Conservation (phyloP, 2,329 filamentous ascomycete genomes). For the Aspergillus tamarii region DNA sequence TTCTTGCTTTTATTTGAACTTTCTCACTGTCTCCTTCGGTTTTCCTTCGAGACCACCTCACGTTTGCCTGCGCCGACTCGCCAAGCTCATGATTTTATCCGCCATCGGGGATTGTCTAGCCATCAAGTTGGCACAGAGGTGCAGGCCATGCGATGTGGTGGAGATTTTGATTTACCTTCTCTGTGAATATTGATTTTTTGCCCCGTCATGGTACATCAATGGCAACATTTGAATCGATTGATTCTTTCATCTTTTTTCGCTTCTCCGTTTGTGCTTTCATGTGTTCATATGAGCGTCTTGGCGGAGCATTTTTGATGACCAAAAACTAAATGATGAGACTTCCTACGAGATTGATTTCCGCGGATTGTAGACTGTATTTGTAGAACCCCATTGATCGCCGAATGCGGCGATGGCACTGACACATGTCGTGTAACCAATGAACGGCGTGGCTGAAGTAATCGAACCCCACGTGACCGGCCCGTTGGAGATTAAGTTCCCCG, state of each 20-base stretch:
- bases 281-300: slow-evolving; percentile 21
- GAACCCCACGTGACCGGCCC: not conserved
- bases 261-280: slow-evolving; percentile 14
- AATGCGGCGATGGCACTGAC: not conserved
- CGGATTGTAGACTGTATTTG: not conserved
- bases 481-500: not conserved
- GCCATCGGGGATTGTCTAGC: not conserved
- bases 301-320: slow-evolving; percentile 19
- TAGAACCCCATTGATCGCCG: not conserved
- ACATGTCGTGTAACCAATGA: not conserved
- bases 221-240: slow-evolving; percentile 22
- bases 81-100: slow-evolving; percentile 1
- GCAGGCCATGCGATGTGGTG: slow-evolving; percentile 5
- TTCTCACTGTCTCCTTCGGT: slow-evolving; percentile 1
- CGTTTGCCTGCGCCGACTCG: slow-evolving; percentile 3
- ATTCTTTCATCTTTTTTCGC: slow-evolving; percentile 15
- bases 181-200: slow-evolving; percentile 27
- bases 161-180: slow-evolving; percentile 17
- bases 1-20: slow-evolving; percentile 13
- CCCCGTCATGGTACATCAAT: slow-evolving; percentile 14
- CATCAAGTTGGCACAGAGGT: not conserved
- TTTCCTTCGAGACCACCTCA: not conserved
- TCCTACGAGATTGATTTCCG: not conserved
- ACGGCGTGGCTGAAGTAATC: slow-evolving; percentile 3
- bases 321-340: slow-evolving; percentile 19